phyloP scores from a whole-genome alignment of 2,329 filamentous ascomycete species.

The Trichoderma atroviride region DNA sequence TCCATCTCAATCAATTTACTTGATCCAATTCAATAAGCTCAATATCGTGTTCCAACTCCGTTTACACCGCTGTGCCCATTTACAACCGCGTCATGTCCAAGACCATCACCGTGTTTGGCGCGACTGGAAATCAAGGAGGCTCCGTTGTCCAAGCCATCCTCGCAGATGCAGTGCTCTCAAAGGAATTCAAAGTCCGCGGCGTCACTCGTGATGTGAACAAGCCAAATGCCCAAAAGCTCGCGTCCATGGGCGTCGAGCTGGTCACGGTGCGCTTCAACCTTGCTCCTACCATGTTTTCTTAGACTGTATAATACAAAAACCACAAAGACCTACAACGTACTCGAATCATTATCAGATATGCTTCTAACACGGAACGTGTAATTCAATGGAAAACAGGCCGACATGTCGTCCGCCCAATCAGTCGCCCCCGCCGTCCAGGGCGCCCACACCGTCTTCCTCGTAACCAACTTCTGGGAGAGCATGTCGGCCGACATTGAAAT shows the following conservation, averaged over 20 bases:
- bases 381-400: conserved; percentile 37
- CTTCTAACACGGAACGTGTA: neutral
- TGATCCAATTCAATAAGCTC: neutral
- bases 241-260: conserved; percentile 47
- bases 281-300: neutral
- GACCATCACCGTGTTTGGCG: conserved; percentile 50
- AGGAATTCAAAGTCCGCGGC: conserved; percentile 49
- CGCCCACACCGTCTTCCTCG: conserved; percentile 48
- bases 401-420: conserved; percentile 43
- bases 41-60: too few species aligned
- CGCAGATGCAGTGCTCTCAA: conserved; percentile 48
- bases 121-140: conserved; percentile 53
- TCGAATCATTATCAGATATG: neutral
- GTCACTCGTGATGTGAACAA: conserved; percentile 51
- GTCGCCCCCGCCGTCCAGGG: conserved; percentile 45
- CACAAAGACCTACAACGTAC: neutral
- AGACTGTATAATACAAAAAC: too few species aligned
- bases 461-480: conserved; percentile 46
- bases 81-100: conserved; percentile 39
- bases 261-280: conserved; percentile 37
- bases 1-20: neutral
- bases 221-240: conserved; percentile 43
- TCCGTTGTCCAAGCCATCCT: conserved; percentile 51
- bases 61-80: neutral
- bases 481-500: conserved; percentile 41